Evolutionary conservation across 108 stramenopile genomes (phyloP), one percentile per base, ranked within the genome.

Genomic region (Cylindrotheca fusiformis): DNA sequence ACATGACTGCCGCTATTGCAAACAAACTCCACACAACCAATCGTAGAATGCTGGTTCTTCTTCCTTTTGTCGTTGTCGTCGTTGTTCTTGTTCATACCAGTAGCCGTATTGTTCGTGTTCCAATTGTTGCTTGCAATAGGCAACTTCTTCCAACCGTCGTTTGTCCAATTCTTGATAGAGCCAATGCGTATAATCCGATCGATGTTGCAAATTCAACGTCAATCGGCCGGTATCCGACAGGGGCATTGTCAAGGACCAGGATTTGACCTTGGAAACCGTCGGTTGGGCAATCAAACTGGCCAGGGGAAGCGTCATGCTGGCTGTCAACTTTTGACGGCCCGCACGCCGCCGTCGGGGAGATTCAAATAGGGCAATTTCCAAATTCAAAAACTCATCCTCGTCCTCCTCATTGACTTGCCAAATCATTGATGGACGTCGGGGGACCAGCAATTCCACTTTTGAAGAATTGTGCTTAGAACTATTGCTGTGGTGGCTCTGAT

Each of bases 101-200:
- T 10, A 45, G 10, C 44, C 12, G 44, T 10, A 45, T 10, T 10
- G 17, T 45, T 45, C 12, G 44, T 45, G 44, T 45, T 17, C 12
- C 17, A 14, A 14, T n/a, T 51, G 50, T 21, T 22, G 21, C 50
- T 14, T 5, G 50, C n/a, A 51, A 17, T 17, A 17, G 33, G 58
- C 45, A 46, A 60, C 4, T 54, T 65, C 76, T 23, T 78, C 77
- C 52, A 32, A 48, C 45, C 65, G 32, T 3, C 76, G 63, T 3
- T 67, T 61, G 4, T 71, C 50, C 24, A 78, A 49, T 55, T 82
- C 81, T 48, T 56, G 51, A 41, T 65, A 63, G 41, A 78, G 52
- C 81, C 81, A 82, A 53, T 73, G 55, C n/a, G 64, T 52, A 53
- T 82, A 76, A 4, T 82, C 77, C 8, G 74, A 76, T 65, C 75